Conservation (phyloP, 78 protist genomes). For the Emiliania huxleyi region DNA sequence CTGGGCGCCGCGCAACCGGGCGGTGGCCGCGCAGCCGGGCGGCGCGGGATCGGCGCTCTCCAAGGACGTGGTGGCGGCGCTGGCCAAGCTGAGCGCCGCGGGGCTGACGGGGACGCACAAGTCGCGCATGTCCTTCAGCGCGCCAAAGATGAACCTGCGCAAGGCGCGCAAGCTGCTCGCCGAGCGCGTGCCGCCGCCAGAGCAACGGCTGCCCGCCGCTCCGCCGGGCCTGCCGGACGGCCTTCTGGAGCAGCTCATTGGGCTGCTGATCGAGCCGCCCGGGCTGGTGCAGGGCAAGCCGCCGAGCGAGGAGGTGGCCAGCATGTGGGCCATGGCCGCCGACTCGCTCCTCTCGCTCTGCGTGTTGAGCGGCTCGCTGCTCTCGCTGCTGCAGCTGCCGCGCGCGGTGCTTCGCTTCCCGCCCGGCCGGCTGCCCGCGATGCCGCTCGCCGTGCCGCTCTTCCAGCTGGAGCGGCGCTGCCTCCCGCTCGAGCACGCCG, state of each 20-base stretch:
- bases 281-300: background rate
- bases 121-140: background rate
- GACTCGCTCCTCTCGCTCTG: background rate
- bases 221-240: background rate
- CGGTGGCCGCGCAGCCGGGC: background rate
- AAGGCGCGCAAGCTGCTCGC: constrained; percentile 12
- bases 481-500: background rate
- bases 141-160: background rate
- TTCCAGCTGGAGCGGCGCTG: background rate
- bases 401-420: background rate
- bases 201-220: background rate
- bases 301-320: background rate
- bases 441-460: background rate
- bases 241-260: background rate
- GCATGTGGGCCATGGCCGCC: background rate
- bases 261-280: background rate
- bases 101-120: background rate
- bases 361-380: background rate
- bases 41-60: background rate
- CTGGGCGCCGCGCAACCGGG: background rate
- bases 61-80: background rate
- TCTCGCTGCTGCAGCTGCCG: background rate
- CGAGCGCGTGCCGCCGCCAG: background rate
- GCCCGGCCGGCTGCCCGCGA: background rate
- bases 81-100: background rate